phyloP scores from a whole-genome alignment of 2,329 filamentous ascomycete genomes.

The Pseudogymnoascus sp. region DNA sequence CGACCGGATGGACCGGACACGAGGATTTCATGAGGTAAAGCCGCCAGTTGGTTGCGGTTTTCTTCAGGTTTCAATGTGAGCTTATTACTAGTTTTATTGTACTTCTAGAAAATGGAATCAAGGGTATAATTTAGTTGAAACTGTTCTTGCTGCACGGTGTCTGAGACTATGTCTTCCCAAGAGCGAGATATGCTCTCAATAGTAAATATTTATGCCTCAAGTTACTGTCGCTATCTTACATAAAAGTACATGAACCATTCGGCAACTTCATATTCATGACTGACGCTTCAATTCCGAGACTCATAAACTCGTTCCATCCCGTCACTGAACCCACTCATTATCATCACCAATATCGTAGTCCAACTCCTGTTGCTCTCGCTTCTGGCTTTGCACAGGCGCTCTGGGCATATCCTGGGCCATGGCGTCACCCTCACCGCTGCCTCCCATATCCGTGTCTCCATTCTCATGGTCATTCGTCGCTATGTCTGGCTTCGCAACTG shows the following conservation, averaged over 20 bases:
- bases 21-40: constrained; percentile 2
- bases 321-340: constrained; percentile 26
- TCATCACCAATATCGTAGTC: constrained; percentile 37
- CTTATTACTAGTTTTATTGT: constrained; percentile 6
- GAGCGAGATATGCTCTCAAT: background rate
- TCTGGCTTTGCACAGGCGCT: background rate
- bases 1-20: background rate
- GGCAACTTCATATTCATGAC: background rate
- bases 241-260: background rate
- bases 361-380: constrained; percentile 22
- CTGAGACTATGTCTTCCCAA: background rate
- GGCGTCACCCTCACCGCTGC: constrained; percentile 23
- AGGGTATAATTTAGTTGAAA: background rate
- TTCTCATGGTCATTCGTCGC: constrained; percentile 12
- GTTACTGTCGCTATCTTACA: background rate
- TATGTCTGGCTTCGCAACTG: constrained; percentile 10
- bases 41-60: background rate
- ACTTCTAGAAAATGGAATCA: constrained; percentile 5
- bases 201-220: background rate
- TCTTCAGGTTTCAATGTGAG: constrained; percentile 2
- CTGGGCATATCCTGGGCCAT: constrained; percentile 18
- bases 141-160: background rate
- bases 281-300: background rate
- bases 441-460: constrained; percentile 20
- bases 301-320: background rate